Conservation (phyloP, 164 flowering plant genomes). For the Stephania japonica region DNA sequence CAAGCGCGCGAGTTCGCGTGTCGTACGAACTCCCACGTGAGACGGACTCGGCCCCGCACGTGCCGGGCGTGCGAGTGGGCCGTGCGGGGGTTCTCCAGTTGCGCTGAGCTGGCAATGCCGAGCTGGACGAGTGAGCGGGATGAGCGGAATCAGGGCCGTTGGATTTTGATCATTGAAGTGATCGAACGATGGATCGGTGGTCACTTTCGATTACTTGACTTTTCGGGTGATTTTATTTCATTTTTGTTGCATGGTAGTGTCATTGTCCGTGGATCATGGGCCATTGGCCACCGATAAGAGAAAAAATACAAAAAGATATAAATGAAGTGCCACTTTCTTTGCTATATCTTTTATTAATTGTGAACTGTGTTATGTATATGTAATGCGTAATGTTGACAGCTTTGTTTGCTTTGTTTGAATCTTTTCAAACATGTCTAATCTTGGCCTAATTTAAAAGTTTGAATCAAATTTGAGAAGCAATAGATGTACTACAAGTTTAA, state of each 20-base stretch:
- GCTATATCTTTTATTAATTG: not conserved
- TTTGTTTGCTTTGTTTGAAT: not conserved
- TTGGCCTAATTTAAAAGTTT: not conserved
- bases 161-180: not conserved
- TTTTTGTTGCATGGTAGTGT: not conserved
- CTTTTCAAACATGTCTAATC: not conserved
- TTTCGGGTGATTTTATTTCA: not conserved
- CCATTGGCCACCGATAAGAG: not conserved
- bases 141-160: not conserved
- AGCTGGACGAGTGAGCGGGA: not conserved
- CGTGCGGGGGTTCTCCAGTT: not conserved
- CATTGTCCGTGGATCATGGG: not conserved
- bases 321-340: not conserved
- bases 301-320: not conserved
- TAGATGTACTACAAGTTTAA: too few species aligned
- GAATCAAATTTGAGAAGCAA: too few species aligned
- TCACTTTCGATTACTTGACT: not conserved
- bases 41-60: not conserved
- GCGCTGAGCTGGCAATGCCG: not conserved
- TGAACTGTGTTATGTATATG: not conserved
- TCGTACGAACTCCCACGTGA: not conserved
- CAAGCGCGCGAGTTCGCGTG: not conserved
- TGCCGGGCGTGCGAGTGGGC: not conserved
- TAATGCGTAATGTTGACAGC: not conserved
- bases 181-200: not conserved